Percentiles rank a stretch among this genome's conserved stretches.
Evolutionary conservation across 2,329 filamentous ascomycete genomes (phyloP).

Genomic region (Tolypocladium guangdongense): DNA sequence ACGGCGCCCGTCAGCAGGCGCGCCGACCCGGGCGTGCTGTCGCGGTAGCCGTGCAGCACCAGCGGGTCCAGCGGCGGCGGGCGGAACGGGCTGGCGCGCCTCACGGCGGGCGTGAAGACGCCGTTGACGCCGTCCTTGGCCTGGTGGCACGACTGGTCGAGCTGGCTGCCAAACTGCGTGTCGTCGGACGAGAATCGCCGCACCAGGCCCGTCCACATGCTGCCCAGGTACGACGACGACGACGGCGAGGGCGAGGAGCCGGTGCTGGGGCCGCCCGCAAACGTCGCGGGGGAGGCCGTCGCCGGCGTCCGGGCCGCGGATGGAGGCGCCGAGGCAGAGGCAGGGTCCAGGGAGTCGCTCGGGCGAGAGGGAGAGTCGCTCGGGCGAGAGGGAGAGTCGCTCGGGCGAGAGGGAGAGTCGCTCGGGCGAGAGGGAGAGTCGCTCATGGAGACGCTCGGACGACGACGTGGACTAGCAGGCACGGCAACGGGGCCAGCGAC

Average conservation of each 20-base stretch:
- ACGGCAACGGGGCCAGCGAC: background rate
- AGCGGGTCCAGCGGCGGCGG: slow-evolving; percentile 82
- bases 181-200: slow-evolving; percentile 51
- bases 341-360: background rate
- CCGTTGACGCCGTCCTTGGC: slow-evolving; percentile 39
- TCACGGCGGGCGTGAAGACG: slow-evolving; percentile 39
- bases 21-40: slow-evolving; percentile 46
- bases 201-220: slow-evolving; percentile 51
- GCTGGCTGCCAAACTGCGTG: slow-evolving; percentile 16
- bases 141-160: slow-evolving; percentile 12
- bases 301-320: background rate
- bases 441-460: too few relatives aligned
- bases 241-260: background rate
- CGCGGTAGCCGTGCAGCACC: slow-evolving; percentile 53
- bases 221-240: slow-evolving; percentile 15
- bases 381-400: background rate
- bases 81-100: slow-evolving; percentile 68
- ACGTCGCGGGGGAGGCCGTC: background rate
- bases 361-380: background rate
- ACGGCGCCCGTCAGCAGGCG: slow-evolving; percentile 61
- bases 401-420: background rate
- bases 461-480: background rate
- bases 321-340: background rate
- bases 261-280: background rate
- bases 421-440: background rate